Conservation (phyloP, 768 basidiomycete species). For the Russula olivacea region DNA sequence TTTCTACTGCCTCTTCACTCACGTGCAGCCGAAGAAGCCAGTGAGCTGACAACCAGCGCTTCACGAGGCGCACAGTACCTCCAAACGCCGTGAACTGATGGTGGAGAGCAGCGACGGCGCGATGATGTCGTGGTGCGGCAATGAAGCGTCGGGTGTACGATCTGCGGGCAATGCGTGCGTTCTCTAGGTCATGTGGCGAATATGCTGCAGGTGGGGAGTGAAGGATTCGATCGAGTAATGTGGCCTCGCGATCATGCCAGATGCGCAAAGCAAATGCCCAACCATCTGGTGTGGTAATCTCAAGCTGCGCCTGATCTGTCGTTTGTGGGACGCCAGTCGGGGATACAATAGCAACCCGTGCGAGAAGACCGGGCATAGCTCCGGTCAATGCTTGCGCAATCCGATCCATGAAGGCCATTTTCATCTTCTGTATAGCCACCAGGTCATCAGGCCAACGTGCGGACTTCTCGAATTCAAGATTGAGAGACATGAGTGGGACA, state of each 20-base stretch:
- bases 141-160: constrained; percentile 67
- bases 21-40: constrained; percentile 76
- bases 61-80: constrained; percentile 79
- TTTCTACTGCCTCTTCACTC: constrained; percentile 72
- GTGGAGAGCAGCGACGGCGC: constrained; percentile 69
- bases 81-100: constrained; percentile 78
- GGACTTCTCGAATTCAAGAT: constrained; percentile 89
- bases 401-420: constrained; percentile 85
- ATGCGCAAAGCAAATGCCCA: constrained; percentile 84
- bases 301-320: constrained; percentile 64
- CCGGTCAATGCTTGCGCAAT: constrained; percentile 62
- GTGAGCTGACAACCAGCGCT: constrained; percentile 90
- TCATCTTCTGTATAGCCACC: constrained; percentile 86
- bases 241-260: constrained; percentile 82
- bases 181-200: constrained; percentile 43
- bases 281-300: constrained; percentile 73
- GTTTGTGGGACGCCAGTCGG: constrained; percentile 46
- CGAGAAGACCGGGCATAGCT: constrained; percentile 45
- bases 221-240: constrained; percentile 66
- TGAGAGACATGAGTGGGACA: constrained; percentile 60
- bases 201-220: constrained; percentile 37
- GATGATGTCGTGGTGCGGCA: constrained; percentile 79
- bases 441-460: constrained; percentile 94
- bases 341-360: constrained; percentile 53
- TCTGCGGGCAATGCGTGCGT: constrained; percentile 52